These are phyloP conservation scores for Hevea brasiliensis DNA, from an alignment of 345 rosid genomes.

Conservation along the genomic window DNA sequence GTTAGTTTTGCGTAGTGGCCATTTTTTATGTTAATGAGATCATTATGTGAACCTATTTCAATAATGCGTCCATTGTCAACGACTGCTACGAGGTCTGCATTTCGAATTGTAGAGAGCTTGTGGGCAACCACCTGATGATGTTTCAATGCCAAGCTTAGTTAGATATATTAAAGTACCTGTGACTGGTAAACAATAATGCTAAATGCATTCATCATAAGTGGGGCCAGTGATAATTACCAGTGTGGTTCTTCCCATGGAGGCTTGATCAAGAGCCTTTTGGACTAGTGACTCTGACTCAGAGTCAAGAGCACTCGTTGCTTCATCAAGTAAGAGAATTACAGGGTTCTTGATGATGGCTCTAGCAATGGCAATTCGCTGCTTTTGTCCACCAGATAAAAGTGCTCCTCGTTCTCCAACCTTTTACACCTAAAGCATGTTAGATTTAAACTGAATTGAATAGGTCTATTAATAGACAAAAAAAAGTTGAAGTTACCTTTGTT, in stretches of 20 bases:
- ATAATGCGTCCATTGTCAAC: slow-evolving; percentile 49
- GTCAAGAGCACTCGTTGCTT: slow-evolving; percentile 88
- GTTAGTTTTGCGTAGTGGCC: slow-evolving; percentile 69
- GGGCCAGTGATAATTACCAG: slow-evolving; percentile 40
- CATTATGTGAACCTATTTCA: slow-evolving; percentile 71
- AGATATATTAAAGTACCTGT: too few relatives aligned
- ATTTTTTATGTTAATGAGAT: slow-evolving; percentile 48
- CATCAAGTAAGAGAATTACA: slow-evolving; percentile 74
- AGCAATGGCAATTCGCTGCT: slow-evolving; percentile 85
- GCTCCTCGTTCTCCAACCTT: slow-evolving; percentile 87
- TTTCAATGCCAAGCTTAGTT: background rate
- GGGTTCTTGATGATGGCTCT: slow-evolving; percentile 82
- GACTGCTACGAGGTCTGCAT: slow-evolving; percentile 76
- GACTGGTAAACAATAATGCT: too few relatives aligned
- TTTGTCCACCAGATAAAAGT: slow-evolving; percentile 83
- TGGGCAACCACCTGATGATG: slow-evolving; percentile 76
- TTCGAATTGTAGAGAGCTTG: slow-evolving; percentile 70
- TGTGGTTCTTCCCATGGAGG: slow-evolving; percentile 78
- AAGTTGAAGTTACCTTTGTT: slow-evolving; percentile 48
- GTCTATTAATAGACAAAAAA: too few relatives aligned
- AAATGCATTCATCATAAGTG: too few relatives aligned
- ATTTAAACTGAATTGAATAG: background rate
- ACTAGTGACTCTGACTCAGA: slow-evolving; percentile 77
- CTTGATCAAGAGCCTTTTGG: slow-evolving; percentile 81
- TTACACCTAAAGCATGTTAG: background rate